Conservation (phyloP, 768 basidiomycete genomes). For the Russula dissimulans region DNA sequence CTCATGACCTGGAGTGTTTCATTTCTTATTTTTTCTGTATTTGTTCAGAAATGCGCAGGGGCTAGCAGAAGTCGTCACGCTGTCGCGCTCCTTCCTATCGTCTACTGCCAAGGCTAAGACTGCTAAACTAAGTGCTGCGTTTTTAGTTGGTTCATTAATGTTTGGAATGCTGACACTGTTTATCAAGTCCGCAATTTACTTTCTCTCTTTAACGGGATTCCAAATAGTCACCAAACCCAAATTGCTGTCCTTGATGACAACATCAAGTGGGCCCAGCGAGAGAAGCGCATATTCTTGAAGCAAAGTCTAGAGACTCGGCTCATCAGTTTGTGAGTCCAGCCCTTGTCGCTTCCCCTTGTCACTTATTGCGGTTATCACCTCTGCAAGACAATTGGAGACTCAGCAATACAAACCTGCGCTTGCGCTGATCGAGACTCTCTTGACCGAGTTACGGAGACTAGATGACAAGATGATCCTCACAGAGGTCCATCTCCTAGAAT, state of each 20-base stretch:
- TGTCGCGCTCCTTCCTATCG: constrained; percentile 76
- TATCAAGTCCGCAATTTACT: constrained; percentile 81
- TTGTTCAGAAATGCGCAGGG: constrained; percentile 65
- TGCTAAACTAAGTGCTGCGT: constrained; percentile 76
- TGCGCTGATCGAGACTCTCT: constrained; percentile 71
- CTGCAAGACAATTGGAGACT: constrained; percentile 58
- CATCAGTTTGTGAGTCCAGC: constrained; percentile 50
- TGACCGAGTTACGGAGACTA: constrained; percentile 83
- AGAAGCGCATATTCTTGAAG: constrained; percentile 93
- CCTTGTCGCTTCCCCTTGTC: background rate
- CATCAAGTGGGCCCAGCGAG: constrained; percentile 82
- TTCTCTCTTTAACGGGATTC: constrained; percentile 76
- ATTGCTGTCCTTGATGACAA: constrained; percentile 84
- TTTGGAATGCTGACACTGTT: constrained; percentile 1
- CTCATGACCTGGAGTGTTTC: background rate
- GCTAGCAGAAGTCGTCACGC: constrained; percentile 76
- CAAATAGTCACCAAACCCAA: constrained; percentile 64
- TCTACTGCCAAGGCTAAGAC: constrained; percentile 97
- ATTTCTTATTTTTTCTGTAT: background rate
- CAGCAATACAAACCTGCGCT: constrained; percentile 73
- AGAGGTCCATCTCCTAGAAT: constrained; percentile 92
- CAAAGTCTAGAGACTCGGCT: constrained; percentile 89
- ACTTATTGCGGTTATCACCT: background rate
- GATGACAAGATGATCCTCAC: constrained; percentile 98
- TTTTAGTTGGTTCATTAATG: background rate